Percentiles rank a stretch among this genome's conserved stretches.
Evolutionary conservation across 495 filamentous ascomycete genomes (phyloP).

Genomic region (Pseudoneurospora amorphoporcata): DNA sequence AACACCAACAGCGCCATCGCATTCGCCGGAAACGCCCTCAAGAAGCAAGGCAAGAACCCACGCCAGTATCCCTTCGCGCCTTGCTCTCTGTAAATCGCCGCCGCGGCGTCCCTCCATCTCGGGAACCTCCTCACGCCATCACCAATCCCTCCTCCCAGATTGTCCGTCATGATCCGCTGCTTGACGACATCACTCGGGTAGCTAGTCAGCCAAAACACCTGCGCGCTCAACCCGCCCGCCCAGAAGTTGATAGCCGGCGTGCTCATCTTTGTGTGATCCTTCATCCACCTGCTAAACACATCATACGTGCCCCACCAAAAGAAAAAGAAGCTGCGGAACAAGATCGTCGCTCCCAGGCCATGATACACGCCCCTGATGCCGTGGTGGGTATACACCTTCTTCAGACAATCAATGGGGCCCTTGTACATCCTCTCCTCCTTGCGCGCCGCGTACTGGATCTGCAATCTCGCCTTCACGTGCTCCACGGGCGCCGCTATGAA

Average conservation of each 20-base stretch:
- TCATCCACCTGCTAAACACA: constrained; percentile 58
- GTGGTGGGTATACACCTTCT: constrained; percentile 55
- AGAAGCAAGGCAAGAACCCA: constrained; percentile 85
- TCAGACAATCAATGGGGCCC: constrained; percentile 74
- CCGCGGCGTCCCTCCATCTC: constrained; percentile 73
- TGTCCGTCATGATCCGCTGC: constrained; percentile 95
- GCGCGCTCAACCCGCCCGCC: constrained; percentile 86
- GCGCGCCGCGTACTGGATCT: constrained; percentile 76
- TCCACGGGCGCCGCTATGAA: constrained; percentile 92
- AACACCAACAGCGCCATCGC: constrained; percentile 88
- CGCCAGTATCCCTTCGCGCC: constrained; percentile 82
- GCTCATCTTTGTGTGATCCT: constrained; percentile 56
- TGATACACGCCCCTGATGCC: constrained; percentile 75
- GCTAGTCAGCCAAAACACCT: constrained; percentile 84
- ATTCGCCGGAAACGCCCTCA: constrained; percentile 93
- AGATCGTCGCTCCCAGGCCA: constrained; percentile 69
- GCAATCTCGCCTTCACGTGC: constrained; percentile 87
- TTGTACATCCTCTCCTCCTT: constrained; percentile 68
- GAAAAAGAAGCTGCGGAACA: constrained; percentile 92
- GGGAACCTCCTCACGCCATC: constrained; percentile 61
- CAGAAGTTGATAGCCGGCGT: constrained; percentile 86
- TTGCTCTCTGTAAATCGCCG: constrained; percentile 60
- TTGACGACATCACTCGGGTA: constrained; percentile 96
- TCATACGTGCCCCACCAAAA: constrained; percentile 97
- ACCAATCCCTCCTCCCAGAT: constrained; percentile 56